A percentile compares a stretch with the other conserved stretches of the same genome.
phyloP scores from a whole-genome alignment of 2,329 filamentous ascomycete genomes.

The Helotiales sp. region DNA sequence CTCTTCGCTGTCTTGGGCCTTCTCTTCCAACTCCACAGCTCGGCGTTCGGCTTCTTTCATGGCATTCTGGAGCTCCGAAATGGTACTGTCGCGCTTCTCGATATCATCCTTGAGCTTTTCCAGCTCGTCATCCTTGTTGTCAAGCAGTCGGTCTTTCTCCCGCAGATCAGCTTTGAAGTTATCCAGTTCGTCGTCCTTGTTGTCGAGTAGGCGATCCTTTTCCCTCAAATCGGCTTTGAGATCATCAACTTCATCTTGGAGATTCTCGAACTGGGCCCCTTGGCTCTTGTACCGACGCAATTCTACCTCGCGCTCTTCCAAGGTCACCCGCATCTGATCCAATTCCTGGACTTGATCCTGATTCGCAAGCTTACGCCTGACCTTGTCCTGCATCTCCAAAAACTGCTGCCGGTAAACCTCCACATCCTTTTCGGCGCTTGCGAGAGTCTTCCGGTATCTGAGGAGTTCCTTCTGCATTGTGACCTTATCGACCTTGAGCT shows the following conservation, averaged over 20 bases:
- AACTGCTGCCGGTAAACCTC: conserved; percentile 84
- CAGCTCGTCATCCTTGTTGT: conserved; percentile 63
- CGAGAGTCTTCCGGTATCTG: conserved; percentile 83
- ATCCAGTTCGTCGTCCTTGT: conserved; percentile 77
- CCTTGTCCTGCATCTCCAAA: conserved; percentile 79
- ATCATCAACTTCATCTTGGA: conserved; percentile 77
- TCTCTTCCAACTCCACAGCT: conserved; percentile 61
- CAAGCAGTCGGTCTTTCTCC: conserved; percentile 44
- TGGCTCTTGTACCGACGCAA: conserved; percentile 59
- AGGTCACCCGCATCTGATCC: conserved; percentile 59
- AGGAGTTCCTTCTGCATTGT: conserved; percentile 88
- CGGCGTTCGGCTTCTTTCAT: conserved; percentile 60
- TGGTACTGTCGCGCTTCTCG: conserved; percentile 56
- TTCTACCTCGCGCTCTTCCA: conserved; percentile 60
- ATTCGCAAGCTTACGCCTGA: conserved; percentile 76
- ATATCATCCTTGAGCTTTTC: conserved; percentile 65
- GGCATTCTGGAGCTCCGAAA: conserved; percentile 62
- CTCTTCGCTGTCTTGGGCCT: conserved; percentile 56
- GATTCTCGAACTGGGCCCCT: conserved; percentile 64
- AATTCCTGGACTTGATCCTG: conserved; percentile 68
- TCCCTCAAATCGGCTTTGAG: conserved; percentile 76
- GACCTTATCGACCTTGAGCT: conserved; percentile 90
- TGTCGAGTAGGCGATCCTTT: conserved; percentile 74
- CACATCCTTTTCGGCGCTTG: conserved; percentile 82
- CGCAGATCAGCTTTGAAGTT: conserved; percentile 55